phyloP scores from a whole-genome alignment of 441 rosid species.

The Corymbia calophylla region DNA sequence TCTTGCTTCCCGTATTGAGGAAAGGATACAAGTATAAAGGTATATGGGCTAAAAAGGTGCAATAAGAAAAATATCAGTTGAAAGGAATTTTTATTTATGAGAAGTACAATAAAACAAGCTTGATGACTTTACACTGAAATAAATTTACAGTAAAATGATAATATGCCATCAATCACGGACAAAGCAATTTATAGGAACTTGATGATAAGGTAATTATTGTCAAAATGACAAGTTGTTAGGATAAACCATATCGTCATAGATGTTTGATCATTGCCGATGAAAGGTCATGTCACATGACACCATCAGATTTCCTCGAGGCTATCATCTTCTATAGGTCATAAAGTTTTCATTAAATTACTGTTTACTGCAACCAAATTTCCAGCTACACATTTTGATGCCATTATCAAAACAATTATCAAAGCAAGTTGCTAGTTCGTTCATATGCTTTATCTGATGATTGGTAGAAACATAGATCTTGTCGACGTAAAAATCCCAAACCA shows the following conservation, averaged over 20 bases:
- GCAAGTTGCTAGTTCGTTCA: background rate
- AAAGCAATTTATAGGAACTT: background rate
- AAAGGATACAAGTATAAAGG: conserved; percentile 94
- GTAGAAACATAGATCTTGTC: background rate
- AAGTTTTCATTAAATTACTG: background rate
- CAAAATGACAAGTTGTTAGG: background rate
- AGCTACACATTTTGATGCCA: background rate
- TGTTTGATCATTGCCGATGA: background rate
- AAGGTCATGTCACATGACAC: background rate
- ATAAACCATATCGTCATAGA: background rate
- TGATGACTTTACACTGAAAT: background rate
- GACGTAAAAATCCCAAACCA: background rate
- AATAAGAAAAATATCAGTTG: background rate
- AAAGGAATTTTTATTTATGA: background rate
- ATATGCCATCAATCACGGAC: background rate
- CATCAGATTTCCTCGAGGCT: background rate
- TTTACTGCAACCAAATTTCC: background rate
- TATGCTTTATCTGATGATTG: background rate
- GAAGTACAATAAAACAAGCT: background rate
- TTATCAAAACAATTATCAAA: background rate
- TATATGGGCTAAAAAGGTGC: conserved; percentile 73
- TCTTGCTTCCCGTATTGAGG: conserved; percentile 94
- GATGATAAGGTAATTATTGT: background rate
- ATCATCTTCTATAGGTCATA: background rate
- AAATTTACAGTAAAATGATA: background rate